phyloP scores from a whole-genome alignment of 139 green algal species.

The Chlorella sorokiniana region DNA sequence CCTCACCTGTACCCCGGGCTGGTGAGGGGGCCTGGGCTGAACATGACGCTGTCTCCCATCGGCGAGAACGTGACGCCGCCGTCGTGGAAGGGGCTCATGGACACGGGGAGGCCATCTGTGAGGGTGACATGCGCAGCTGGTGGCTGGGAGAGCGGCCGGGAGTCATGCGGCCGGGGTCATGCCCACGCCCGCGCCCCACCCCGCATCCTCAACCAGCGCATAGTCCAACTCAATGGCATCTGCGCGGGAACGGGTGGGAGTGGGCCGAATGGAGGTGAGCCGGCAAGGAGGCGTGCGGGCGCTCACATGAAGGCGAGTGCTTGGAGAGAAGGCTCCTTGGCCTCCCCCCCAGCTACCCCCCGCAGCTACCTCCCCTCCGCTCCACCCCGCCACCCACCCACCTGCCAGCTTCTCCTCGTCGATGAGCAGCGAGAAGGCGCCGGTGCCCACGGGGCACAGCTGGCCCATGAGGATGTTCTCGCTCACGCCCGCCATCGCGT shows the following conservation, averaged over 20 bases:
- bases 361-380: not conserved
- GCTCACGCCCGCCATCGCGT: constrained; percentile 84
- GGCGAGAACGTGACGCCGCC: constrained; percentile 68
- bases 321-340: not conserved
- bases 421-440: constrained; percentile 92
- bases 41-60: constrained; percentile 36
- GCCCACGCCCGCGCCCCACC: not conserved
- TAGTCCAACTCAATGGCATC: constrained; percentile 85
- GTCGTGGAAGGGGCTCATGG: constrained; percentile 59
- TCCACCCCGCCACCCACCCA: not conserved
- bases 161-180: constrained; percentile 63
- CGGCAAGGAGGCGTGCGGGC: not conserved
- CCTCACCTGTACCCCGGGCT: constrained; percentile 67
- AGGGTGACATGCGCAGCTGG: constrained; percentile 55
- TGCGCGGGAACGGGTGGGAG: not conserved
- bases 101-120: constrained; percentile 50
- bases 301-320: not conserved
- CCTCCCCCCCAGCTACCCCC: not conserved
- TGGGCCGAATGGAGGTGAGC: not conserved
- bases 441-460: constrained; percentile 88
- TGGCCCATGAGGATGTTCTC: constrained; percentile 99
- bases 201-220: constrained; percentile 20
- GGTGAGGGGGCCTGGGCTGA: constrained; percentile 70
- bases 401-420: constrained; percentile 84
- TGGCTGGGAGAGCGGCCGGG: constrained; percentile 42